Evolutionary conservation across 495 filamentous ascomycete species (phyloP).

Genomic region (Xylaria palmicola): DNA sequence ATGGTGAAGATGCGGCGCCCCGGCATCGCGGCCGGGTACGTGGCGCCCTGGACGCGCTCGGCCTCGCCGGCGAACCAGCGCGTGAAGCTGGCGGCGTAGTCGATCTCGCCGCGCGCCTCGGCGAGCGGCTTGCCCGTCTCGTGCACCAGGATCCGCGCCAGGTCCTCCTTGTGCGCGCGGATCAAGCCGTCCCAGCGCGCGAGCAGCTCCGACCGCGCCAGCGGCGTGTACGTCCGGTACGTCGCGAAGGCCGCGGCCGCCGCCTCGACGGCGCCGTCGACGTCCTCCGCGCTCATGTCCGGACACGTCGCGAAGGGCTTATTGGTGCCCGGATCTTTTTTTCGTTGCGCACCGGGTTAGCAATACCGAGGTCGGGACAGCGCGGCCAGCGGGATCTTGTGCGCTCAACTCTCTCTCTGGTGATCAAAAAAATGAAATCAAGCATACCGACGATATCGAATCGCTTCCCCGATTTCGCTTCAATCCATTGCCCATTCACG

Average conservation of each 20-base stretch:
- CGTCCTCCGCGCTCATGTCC: conserved; percentile 59
- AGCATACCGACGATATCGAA: conserved; percentile 64
- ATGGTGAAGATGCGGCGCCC: conserved; percentile 66
- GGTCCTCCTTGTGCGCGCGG: conserved; percentile 50
- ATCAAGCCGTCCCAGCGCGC: conserved; percentile 59
- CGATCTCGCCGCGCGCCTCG: conserved; percentile 59
- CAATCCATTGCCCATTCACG: conserved; percentile 61
- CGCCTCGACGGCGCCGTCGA: conserved; percentile 57
- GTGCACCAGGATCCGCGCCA: conserved; percentile 59
- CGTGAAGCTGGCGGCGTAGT: conserved; percentile 60
- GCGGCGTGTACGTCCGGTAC: conserved; percentile 61
- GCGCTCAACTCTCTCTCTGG: no score
- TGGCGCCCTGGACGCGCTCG: conserved; percentile 64
- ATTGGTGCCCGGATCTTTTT: conserved; percentile 62
- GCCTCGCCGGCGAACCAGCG: conserved; percentile 70
- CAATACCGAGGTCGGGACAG: no score
- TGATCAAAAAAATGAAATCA: no score
- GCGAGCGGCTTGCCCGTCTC: conserved; percentile 65
- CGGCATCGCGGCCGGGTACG: conserved; percentile 54
- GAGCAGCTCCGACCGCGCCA: conserved; percentile 61
- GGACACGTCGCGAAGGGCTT: conserved; percentile 65
- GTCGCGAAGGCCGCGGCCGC: conserved; percentile 60
- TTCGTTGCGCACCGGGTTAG: neutral
- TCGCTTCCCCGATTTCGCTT: conserved; percentile 58
- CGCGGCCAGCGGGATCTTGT: no score